A percentile compares a stretch with the other conserved stretches of the same genome.
These are phyloP conservation scores for Gyromitra esculenta DNA, from an alignment of 2,329 filamentous ascomycete species.

Conservation along the genomic window DNA sequence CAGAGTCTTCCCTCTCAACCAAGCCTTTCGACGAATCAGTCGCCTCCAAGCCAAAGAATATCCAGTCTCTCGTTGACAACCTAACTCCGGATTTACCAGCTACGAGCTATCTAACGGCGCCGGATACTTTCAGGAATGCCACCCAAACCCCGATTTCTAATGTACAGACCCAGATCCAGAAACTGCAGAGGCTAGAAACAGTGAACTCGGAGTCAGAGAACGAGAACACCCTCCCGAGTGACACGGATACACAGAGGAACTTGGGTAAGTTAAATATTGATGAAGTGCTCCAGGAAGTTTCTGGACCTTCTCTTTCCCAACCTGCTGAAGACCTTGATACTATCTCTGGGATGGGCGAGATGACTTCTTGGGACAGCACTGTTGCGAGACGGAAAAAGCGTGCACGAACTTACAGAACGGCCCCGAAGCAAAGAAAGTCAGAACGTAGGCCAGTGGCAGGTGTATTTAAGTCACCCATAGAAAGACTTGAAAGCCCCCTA, in stretches of 20 bases:
- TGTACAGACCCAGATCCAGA: constrained; percentile 18
- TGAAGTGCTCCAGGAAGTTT: constrained; percentile 23
- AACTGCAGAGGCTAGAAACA: constrained; percentile 18
- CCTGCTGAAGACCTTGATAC: constrained; percentile 19
- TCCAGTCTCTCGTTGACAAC: constrained; percentile 16
- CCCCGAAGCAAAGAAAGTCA: constrained; percentile 25
- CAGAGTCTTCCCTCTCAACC: constrained; percentile 11
- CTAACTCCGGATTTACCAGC: constrained; percentile 14
- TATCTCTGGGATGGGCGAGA: constrained; percentile 33
- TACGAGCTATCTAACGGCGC: constrained; percentile 27
- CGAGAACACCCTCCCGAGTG: constrained; percentile 25
- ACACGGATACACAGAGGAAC: not conserved
- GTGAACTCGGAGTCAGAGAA: constrained; percentile 21
- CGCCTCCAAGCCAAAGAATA: not conserved
- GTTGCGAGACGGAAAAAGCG: constrained; percentile 19
- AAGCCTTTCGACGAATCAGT: constrained; percentile 14
- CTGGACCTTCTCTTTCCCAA: constrained; percentile 10
- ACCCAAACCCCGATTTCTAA: constrained; percentile 1
- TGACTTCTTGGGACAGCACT: constrained; percentile 31
- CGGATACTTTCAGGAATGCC: constrained; percentile 19
- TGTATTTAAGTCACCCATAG: constrained; percentile 11
- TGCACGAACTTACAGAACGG: constrained; percentile 33
- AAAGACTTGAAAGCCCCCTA: constrained; percentile 29
- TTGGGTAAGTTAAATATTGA: not conserved
- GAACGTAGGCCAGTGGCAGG: constrained; percentile 32